A percentile compares a stretch with the other conserved stretches of the same genome.
phyloP scores from a whole-genome alignment of 2,329 filamentous ascomycete genomes.

The Meredithiella fracta region DNA sequence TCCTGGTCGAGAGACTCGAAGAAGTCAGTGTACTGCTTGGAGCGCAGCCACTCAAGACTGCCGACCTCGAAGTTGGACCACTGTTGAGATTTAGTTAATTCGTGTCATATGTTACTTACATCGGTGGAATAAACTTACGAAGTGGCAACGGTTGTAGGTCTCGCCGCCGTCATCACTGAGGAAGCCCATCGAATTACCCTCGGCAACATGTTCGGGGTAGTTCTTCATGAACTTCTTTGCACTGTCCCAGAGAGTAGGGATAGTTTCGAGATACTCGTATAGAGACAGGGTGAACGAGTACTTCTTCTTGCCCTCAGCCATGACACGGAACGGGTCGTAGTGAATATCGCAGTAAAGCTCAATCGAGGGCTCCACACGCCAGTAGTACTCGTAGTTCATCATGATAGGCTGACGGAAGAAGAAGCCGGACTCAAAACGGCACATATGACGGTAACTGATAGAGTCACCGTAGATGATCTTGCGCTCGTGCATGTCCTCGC shows the following conservation, averaged over 20 bases:
- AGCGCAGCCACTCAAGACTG: constrained; percentile 83
- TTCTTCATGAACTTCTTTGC: constrained; percentile 85
- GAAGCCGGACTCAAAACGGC: constrained; percentile 96
- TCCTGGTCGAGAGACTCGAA: constrained; percentile 78
- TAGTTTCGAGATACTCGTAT: constrained; percentile 93
- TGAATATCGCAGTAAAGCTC: constrained; percentile 91
- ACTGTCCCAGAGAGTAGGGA: constrained; percentile 89
- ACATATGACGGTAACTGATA: constrained; percentile 97
- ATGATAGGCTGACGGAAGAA: constrained; percentile 93
- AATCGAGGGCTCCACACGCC: constrained; percentile 94
- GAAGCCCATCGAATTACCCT: constrained; percentile 78
- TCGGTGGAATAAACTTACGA: constrained; percentile 42
- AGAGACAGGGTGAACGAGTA: constrained; percentile 93
- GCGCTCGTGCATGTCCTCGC: constrained; percentile 81
- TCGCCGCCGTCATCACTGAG: constrained; percentile 82
- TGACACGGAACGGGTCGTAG: constrained; percentile 92
- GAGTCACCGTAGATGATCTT: constrained; percentile 99
- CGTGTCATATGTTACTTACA: too few species aligned
- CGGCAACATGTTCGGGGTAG: constrained; percentile 71
- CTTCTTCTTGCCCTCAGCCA: constrained; percentile 93
- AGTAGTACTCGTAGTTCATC: constrained; percentile 98
- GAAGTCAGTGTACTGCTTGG: constrained; percentile 74
- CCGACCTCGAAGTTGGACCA: constrained; percentile 99
- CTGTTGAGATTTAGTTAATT: constrained; percentile 31
- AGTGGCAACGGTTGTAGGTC: constrained; percentile 94